Evolutionary conservation across 805 yeast genomes (phyloP), one percentile per base, ranked within the genome.

Genomic region (Ogataea pilisensis): DNA sequence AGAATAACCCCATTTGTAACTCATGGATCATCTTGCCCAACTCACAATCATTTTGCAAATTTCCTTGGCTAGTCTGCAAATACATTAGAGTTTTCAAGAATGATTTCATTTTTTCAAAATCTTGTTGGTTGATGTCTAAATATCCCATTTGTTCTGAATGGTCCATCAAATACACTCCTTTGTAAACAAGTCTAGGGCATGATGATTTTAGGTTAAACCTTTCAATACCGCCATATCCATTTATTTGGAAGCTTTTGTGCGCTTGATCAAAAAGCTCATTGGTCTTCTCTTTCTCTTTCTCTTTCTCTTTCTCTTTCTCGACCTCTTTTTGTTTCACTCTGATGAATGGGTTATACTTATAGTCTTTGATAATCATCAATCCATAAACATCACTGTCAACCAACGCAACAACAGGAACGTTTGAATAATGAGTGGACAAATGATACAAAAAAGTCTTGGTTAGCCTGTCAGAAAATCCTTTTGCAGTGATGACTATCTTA

Each of bases 331-430:
- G 18, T 13, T 22, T 22, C 9, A 22, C 26, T 22, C 32, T 42
- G 27, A 45, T 41, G 1, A 44, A 27, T 3, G 46, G 41, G 8
- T 43, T 48, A 22, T 49, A 49, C 35, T 48, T 54, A 58, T 53
- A 70, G 41, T 70, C 72, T 21, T 65, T 53, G 42, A 69, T 61
- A 26, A 82, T 82, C 48, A 68, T 67, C 8, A 79, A 53, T 0
- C 89, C 89, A 54, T 77, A 77, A 2, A 83, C 74, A 49, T 82
- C 89, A 13, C 82, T 71, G 54, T 82, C 89, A 21, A 80, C 78
- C 26, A 75, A 64, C 1, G 73, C 78, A 17, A 56, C 53, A 1
- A 77, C 53, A 1, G 75, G 75, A 1, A 67, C 52, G 0, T 37
- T 8, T 0, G 21, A 8, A 19, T 39, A 51, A 14, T 42, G 48